Conservation (phyloP, 495 filamentous ascomycete genomes). For the Pseudomonodictys pantanalensis region DNA sequence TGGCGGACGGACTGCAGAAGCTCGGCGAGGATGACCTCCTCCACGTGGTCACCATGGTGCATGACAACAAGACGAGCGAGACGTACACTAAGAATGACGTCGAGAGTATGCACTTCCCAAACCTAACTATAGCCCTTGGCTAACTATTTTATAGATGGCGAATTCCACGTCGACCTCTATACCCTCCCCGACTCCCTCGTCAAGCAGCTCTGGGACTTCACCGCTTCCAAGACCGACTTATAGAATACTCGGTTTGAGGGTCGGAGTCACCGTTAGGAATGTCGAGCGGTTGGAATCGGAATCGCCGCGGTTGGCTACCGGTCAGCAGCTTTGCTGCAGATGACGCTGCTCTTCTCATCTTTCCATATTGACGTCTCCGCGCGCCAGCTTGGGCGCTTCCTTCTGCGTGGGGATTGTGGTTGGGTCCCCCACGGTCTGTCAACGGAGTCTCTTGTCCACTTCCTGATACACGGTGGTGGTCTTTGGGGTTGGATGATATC, state of each 20-base stretch:
- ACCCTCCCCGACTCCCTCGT: conserved; percentile 78
- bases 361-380: too few relatives aligned
- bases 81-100: conserved; percentile 97
- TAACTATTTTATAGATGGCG: conserved; percentile 62
- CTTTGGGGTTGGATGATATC: not conserved
- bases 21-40: conserved; percentile 85
- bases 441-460: too few relatives aligned
- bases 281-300: too few relatives aligned
- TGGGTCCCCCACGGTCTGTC: too few relatives aligned
- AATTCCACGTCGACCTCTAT: conserved; percentile 98
- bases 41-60: conserved; percentile 94
- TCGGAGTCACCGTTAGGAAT: too few relatives aligned
- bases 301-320: too few relatives aligned
- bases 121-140: conserved; percentile 7
- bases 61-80: conserved; percentile 87
- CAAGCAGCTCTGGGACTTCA: conserved; percentile 94
- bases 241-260: too few relatives aligned
- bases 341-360: too few relatives aligned
- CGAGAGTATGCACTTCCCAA: conserved; percentile 63
- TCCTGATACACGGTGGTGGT: too few relatives aligned
- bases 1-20: conserved; percentile 87
- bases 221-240: conserved; percentile 35
- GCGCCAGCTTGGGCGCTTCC: too few relatives aligned
- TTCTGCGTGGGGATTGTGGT: too few relatives aligned
- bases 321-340: too few relatives aligned